phyloP scores from a whole-genome alignment of 371 early-diverging fungal species.

The Coemansia sp. region DNA sequence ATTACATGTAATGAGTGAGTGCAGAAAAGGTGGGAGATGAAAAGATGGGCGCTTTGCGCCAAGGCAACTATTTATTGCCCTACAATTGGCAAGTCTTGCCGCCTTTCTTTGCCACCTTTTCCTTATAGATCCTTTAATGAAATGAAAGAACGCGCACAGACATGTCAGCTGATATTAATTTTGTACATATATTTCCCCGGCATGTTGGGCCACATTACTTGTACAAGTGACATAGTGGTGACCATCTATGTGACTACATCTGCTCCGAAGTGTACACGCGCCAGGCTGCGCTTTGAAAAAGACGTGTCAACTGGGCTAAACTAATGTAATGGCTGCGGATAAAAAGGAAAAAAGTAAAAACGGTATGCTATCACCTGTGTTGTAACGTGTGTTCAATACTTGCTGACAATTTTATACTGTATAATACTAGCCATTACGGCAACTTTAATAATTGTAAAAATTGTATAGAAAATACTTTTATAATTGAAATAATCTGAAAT shows the following conservation, averaged over 20 bases:
- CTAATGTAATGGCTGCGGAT: not conserved
- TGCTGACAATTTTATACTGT: no score
- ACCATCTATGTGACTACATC: not conserved
- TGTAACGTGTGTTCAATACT: no score
- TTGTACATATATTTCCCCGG: not conserved
- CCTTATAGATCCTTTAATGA: not conserved
- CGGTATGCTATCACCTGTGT: no score
- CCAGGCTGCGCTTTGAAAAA: not conserved
- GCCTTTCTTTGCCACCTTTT: not conserved
- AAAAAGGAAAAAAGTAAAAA: no score
- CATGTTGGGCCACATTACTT: not conserved
- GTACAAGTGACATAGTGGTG: not conserved
- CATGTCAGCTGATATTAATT: conserved; percentile 3
- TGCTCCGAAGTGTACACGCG: not conserved
- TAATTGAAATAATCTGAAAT: not conserved
- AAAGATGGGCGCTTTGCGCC: not conserved
- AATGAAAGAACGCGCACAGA: not conserved
- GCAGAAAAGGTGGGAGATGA: not conserved
- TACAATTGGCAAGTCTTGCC: no score
- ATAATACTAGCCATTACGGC: no score
- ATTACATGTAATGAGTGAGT: not conserved
- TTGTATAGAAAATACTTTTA: not conserved
- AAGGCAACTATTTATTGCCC: not conserved
- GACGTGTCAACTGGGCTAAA: not conserved
- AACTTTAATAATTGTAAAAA: no score